Evolutionary conservation across 2,329 filamentous ascomycete genomes (phyloP), one percentile per base, ranked within the genome.

Genomic region (Tolypocladium sp.): DNA sequence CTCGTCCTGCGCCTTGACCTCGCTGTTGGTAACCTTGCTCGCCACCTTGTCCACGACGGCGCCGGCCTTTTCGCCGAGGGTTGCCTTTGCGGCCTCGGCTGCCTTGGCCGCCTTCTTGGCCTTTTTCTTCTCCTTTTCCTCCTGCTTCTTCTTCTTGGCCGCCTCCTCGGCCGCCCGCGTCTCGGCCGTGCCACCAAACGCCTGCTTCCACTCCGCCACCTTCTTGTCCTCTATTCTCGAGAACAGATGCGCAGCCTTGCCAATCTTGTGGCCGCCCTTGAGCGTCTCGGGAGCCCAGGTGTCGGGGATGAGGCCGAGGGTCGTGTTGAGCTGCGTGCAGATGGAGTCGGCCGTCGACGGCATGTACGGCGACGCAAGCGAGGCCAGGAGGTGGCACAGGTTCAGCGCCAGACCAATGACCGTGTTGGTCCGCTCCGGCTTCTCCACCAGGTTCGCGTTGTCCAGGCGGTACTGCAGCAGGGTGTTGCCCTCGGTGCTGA

Each of bases 341-440:
- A 97, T 96, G 38, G 85, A 84, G 61, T 81, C 81, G 4, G 89
- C 81, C 10, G 89, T 92, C n/a, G 82, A 82, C 46, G 91, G 92
- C 80, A 97, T 90, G 76, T 93, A 97, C 0, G 92, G 92, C 57
- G 86, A 84, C 59, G 92, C 83, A 51, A 96, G 77, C 58, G 85
- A 87, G 27, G 92, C 90, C 55, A 96, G 81, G 38, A 97, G 85
- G 69, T 93, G 86, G 58, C 93, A 86, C 63, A 92, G 84, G 76
- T 95, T 95, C 61, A 96, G 79, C 1, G 88, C 90, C n/a, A 92
- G 79, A 58, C 90, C 89, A 58, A 96, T 80, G n/a, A 85, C 81
- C 8, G 79, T 78, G 41, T 77, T 75, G 61, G 80, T 83, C 41
- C 80, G 79, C 56, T 79, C 79, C 0, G 82, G 82, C 64, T 83